These are phyloP conservation scores for Stevia rebaudiana DNA, from an alignment of 140 eudicot genomes.

Conservation along the genomic window DNA sequence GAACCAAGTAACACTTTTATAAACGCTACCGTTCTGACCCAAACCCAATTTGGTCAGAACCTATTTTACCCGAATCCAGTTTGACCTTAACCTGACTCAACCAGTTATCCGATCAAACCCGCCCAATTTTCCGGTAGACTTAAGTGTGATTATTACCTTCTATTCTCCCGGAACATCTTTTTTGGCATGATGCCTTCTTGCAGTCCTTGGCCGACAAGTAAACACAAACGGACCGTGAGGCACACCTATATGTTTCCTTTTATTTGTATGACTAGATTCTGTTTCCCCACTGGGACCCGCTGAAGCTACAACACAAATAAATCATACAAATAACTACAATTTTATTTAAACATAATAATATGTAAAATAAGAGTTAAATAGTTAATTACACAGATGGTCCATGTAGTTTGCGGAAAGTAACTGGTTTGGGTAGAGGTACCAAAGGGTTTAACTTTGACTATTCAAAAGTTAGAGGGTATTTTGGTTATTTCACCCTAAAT, in stretches of 20 bases:
- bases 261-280: conserved; percentile 19
- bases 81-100: background rate
- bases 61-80: background rate
- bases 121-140: background rate
- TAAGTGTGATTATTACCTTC: conserved; percentile 17
- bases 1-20: background rate
- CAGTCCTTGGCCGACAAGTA: conserved; percentile 43
- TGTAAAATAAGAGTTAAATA: no score
- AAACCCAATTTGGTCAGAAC: no score
- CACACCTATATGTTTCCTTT: conserved; percentile 11
- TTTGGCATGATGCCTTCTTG: conserved; percentile 22
- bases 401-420: no score
- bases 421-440: no score
- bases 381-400: no score
- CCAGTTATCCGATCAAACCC: background rate
- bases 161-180: conserved; percentile 16
- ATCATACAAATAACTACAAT: background rate
- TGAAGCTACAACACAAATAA: conserved; percentile 19
- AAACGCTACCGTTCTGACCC: background rate
- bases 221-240: conserved; percentile 36
- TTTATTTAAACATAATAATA: conserved; percentile 16
- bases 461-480: no score
- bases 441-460: no score
- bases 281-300: conserved; percentile 20
- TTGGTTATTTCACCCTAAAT: no score